Evolutionary conservation across 2,329 filamentous ascomycete species (phyloP), one percentile per base, ranked within the genome.

Genomic region (Arthrinium phaeospermum): DNA sequence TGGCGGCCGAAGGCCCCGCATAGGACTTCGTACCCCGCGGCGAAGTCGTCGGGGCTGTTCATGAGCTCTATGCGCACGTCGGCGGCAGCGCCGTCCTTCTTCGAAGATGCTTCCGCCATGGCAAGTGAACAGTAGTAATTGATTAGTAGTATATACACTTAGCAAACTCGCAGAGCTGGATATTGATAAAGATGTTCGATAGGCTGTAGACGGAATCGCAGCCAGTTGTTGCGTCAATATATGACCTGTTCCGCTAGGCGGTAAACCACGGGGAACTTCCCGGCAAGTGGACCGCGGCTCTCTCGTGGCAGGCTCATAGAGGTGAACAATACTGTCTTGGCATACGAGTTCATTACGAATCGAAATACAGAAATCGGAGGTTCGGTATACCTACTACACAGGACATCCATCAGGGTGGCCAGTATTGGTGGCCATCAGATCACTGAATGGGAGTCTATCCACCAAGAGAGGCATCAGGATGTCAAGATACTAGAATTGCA

Each of bases 1-100:
- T 91, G 89, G 22, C 77, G 77, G 34, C 87, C 89, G 73, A 91
- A 91, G 7, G 83, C 80, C 72, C 81, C 81, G 71, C 79, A 78
- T 16, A 81, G 71, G 74, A 78, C 81, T 67, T 80, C 71, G 75
- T 81, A 82, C 51, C 67, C 75, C 49, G 75, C 72, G 24, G 73
- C 53, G 13, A 81, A 72, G 51, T 79, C 78, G 4, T 75, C 74
- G 0, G 71, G 70, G 24, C 71, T 68, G 44, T 71, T 72, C 37
- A 80, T 74, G 24, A 78, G 70, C 64, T 80, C 76, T 70, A 80
- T 72, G 67, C 71, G 73, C 4, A 72, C 68, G n/a, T 75, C 74
- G 14, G 19, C 3, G 8, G 57, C 27, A 16, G 27, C 57, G 2
- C 22, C 57, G n/a, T 41, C 19, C 34, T 64, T 37, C 27, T 37